phyloP scores from a whole-genome alignment of 139 green algal species.

The Chlorella vulgaris region DNA sequence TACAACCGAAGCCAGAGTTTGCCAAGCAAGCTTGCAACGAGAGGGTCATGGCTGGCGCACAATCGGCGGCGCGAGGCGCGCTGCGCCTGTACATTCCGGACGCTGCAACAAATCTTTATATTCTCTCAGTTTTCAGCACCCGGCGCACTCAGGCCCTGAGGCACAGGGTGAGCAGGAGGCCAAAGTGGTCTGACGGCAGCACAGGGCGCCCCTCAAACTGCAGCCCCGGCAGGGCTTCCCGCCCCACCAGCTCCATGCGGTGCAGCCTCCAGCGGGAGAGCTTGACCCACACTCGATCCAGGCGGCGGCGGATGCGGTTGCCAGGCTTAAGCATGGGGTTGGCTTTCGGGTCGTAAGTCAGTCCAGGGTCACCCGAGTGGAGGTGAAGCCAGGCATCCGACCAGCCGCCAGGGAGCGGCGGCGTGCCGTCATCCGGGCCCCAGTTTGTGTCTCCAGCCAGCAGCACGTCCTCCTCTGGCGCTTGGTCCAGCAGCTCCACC shows the following conservation, averaged over 20 bases:
- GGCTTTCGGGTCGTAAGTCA: conserved; percentile 57
- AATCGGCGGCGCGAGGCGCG: too few species aligned
- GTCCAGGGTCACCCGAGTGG: conserved; percentile 41
- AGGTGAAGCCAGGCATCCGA: conserved; percentile 52
- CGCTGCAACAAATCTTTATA: too few species aligned
- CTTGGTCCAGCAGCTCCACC: conserved; percentile 29
- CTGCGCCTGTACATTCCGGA: too few species aligned
- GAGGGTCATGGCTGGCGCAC: too few species aligned
- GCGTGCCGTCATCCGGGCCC: conserved; percentile 32
- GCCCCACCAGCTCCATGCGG: conserved; percentile 58
- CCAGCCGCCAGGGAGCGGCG: conserved; percentile 53
- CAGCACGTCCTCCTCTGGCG: conserved; percentile 20
- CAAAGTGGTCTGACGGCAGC: conserved; percentile 71
- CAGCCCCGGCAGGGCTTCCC: conserved; percentile 47
- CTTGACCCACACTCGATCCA: conserved; percentile 52
- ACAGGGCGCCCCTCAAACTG: conserved; percentile 50
- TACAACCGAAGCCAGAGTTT: too few species aligned
- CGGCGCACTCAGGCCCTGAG: too few species aligned
- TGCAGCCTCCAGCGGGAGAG: conserved; percentile 43
- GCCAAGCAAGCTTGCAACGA: too few species aligned
- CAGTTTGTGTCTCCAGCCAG: conserved; percentile 58
- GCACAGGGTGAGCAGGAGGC: conserved; percentile 48
- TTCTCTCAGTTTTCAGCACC: too few species aligned
- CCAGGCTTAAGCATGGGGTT: conserved; percentile 65
- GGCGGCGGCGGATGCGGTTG: conserved; percentile 29